These are phyloP conservation scores for Acanthamoeba lenticulata DNA, from an alignment of 208 protist genomes.

Conservation along the genomic window DNA sequence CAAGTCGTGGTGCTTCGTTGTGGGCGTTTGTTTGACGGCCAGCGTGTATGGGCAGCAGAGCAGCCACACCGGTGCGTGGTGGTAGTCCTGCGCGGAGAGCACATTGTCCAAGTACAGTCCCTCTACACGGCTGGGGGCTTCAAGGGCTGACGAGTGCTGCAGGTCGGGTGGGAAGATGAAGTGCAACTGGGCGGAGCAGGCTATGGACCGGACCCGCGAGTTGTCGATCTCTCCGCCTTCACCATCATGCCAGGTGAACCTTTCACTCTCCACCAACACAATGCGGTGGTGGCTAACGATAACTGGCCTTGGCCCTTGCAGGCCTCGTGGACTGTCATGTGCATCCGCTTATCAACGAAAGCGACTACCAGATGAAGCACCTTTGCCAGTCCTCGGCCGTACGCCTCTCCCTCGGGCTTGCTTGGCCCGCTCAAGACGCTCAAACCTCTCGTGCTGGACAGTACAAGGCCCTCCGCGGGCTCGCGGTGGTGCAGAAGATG, in stretches of 20 bases:
- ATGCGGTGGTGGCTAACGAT: too few relatives aligned
- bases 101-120: too few relatives aligned
- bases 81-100: too few relatives aligned
- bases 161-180: constrained; percentile 56
- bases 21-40: too few relatives aligned
- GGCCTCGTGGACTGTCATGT: constrained; percentile 47
- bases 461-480: constrained; percentile 9
- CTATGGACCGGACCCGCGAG: neutral
- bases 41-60: too few relatives aligned
- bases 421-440: too few relatives aligned
- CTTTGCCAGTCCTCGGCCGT: constrained; percentile 39
- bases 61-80: too few relatives aligned
- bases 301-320: too few relatives aligned
- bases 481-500: neutral
- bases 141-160: too few relatives aligned
- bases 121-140: too few relatives aligned
- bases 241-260: constrained; percentile 53
- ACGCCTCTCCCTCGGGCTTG: neutral
- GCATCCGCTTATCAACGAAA: constrained; percentile 51
- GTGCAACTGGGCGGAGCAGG: too few relatives aligned
- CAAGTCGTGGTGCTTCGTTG: too few relatives aligned
- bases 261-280: neutral
- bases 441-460: neutral
- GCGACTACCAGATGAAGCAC: constrained; percentile 37
- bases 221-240: constrained; percentile 3